Base-by-base conservation (phyloP, 2,329 filamentous ascomycete genomes). In the Alternaria sp. region DNA sequence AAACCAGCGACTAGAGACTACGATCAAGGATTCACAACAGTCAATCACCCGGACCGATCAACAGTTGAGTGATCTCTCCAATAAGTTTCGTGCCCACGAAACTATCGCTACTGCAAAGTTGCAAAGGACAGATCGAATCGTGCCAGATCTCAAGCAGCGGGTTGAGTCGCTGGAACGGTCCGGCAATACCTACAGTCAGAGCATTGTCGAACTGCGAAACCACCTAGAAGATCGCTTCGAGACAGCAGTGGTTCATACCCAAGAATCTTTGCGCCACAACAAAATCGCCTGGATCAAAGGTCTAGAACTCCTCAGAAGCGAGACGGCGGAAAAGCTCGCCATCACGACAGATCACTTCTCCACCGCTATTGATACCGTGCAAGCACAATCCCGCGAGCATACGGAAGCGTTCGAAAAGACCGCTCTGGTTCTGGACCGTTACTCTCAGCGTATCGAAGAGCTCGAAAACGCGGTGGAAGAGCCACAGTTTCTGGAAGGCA, bases 91-190 rank as follows among this genome's bases (percentile, higher is more conserved):
- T 41, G 37, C 15, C 37, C 37, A 41, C 2, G 0, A n/a, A 15
- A 41, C 37, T 41, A 41, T 41, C 15, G 0, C 37, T 41, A 5
- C 8, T 1, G 15, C 37, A 10, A n/a, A 41, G 0, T 41, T 41
- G 0, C 15, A 41, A 41, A 41, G 37, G 37, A 41, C 37, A 41
- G 15, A n/a, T 18, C 37, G 37, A 18, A 0, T 41, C 5, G 37
- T 41, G 37, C 0, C 8, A 41, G 9, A 41, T 0, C 0, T 1
- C 15, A n/a, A 0, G 5, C 37, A 41, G 8, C 8, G 2, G 5
- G 18, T 41, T 0, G 4, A 50, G 5, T 6, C 4, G 10, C 20
- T 20, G n/a, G 11, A 50, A 28, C 46, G 25, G 26, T 18, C 15
- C 3, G 26, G 25, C 25, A 30, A 30, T 28, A 28, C 11, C 5